Evolutionary conservation across 1,139 yeast genomes (phyloP), one percentile per base, ranked within the genome.

Genomic region (Geotrichum candidum): DNA sequence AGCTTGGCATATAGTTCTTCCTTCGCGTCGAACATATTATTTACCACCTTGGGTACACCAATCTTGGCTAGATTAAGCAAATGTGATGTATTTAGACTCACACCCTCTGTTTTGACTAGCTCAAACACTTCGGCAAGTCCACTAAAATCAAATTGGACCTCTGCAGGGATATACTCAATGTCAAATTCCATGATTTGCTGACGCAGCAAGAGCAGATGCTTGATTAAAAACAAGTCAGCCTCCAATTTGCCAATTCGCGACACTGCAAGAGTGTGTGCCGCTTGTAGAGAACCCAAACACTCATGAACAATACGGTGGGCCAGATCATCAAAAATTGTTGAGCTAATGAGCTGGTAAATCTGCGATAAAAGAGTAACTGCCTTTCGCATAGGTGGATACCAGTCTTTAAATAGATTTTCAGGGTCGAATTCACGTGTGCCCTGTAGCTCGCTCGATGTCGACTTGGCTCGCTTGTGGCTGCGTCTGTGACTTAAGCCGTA

Each of bases 251-350:
- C 80, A 69, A 78, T 73, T 59, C 80, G 68, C 61, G 75, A 59
- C 73, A 77, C 65, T 64, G 80, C 75, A 65, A 76, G 64, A 1
- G 72, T 76, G 66, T 81, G 83, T 7, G 88, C 89, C 68, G 70
- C 78, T 72, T 77, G 82, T 72, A 81, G 79, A 38, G 84, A 88
- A 59, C 76, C 72, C 51, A 92, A 81, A 68, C 96, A 87, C 56
- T 88, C 83, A 70, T 90, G 96, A 5, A 92, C 90, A 62, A 90
- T 85, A 61, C 88, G 84, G 72, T 91, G 96, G 0, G 97, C 96
- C 65, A 92, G 75, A 70, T 90, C 96, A 70, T 91, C 96, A 75
- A 92, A 92, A 0, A 91, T 89, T 10, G 83, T 78, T n/a, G 77
- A 68, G 66, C 87, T 86, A 31, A 92, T 82, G 67, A 91, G 78